These are phyloP conservation scores for Tricholoma matsutake DNA, from an alignment of 768 basidiomycete species.

Conservation along the genomic window DNA sequence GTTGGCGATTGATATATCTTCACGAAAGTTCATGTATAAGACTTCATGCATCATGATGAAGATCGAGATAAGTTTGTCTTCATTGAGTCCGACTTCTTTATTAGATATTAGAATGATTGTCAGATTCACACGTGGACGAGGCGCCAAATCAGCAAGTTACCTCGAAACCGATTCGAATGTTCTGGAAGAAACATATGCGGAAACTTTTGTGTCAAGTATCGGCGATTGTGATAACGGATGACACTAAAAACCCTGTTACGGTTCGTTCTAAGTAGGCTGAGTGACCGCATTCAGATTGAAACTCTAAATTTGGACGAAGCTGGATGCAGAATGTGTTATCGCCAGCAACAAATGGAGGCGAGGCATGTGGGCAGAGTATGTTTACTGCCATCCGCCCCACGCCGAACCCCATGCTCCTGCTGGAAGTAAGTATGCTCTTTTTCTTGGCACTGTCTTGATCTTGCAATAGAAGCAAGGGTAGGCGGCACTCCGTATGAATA, in stretches of 20 bases:
- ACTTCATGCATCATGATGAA: background rate
- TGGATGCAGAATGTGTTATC: background rate
- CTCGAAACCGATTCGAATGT: background rate
- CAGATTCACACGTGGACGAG: background rate
- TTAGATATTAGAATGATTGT: background rate
- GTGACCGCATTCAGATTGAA: background rate
- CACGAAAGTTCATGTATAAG: background rate
- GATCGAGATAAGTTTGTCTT: background rate
- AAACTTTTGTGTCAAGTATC: background rate
- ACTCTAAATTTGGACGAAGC: background rate
- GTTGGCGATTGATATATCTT: background rate
- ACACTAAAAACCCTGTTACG: background rate
- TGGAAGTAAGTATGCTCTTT: no score
- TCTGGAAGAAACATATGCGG: background rate
- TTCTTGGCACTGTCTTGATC: background rate
- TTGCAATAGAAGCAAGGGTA: background rate
- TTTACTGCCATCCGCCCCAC: background rate
- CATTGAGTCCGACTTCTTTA: no score
- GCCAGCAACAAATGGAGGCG: background rate
- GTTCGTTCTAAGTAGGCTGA: no score
- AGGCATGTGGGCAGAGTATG: background rate
- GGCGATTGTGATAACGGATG: background rate
- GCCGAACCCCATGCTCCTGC: background rate
- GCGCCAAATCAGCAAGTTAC: background rate
- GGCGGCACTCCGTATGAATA: background rate